Conservation (phyloP, 352 stramenopile species). For the Albugo laibachii region DNA sequence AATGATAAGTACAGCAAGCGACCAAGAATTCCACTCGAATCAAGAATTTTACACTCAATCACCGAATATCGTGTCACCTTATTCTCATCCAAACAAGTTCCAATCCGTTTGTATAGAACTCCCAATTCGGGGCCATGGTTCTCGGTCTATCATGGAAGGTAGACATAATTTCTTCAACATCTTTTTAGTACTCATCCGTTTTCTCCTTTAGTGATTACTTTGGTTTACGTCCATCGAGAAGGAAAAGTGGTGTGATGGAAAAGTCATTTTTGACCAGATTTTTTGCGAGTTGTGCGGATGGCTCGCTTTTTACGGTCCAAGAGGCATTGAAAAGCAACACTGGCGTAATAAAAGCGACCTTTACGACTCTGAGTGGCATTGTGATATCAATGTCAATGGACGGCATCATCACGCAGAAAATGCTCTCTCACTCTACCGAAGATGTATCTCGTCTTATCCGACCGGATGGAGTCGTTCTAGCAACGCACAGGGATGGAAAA, state of each 20-base stretch:
- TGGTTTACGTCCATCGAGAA: conserved; percentile 18
- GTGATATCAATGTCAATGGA: too few species aligned
- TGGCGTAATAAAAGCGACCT: too few species aligned
- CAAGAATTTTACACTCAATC: too few species aligned
- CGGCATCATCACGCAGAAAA: too few species aligned
- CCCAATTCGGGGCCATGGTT: conserved; percentile 24
- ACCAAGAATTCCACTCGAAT: too few species aligned
- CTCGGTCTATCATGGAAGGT: conserved; percentile 41
- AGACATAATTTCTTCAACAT: neutral
- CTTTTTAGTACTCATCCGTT: neutral
- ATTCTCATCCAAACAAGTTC: conserved; percentile 47
- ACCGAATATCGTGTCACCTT: conserved; percentile 24
- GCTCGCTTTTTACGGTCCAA: conserved; percentile 20
- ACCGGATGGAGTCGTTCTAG: too few species aligned
- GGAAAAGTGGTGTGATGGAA: neutral
- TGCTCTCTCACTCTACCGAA: too few species aligned
- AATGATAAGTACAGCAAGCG: conserved; percentile 11
- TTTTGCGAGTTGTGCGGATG: conserved; percentile 29
- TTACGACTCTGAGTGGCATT: too few species aligned
- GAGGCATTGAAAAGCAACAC: conserved; percentile 3
- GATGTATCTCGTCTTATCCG: too few species aligned
- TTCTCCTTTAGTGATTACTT: conserved; percentile 16
- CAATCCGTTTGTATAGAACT: conserved; percentile 29
- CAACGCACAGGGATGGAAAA: too few species aligned
- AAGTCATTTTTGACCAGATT: conserved; percentile 20